A percentile compares a stretch with the other conserved stretches of the same genome.
These are phyloP conservation scores for Cephalotrichum gorgonifer DNA, from an alignment of 2,329 filamentous ascomycete species.

Conservation along the genomic window DNA sequence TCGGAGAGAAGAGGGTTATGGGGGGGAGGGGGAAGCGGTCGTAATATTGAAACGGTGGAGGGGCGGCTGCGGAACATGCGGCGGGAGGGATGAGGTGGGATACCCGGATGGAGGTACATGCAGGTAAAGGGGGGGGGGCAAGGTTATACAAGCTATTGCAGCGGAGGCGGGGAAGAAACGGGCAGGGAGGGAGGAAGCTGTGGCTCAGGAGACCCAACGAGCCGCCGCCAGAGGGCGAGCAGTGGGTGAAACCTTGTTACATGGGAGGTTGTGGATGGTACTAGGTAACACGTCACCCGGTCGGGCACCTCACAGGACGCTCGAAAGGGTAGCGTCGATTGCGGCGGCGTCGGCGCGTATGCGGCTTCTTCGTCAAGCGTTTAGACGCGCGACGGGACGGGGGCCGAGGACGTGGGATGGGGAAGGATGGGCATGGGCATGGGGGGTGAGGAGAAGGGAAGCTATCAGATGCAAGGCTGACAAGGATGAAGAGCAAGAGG, in stretches of 20 bases:
- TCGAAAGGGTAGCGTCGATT: not conserved
- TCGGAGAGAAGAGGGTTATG: not conserved
- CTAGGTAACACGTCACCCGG: constrained; percentile 5
- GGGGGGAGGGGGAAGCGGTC: not conserved
- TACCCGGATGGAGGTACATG: constrained; percentile 4
- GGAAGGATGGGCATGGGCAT: not conserved
- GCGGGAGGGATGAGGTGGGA: constrained; percentile 1
- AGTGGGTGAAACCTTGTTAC: constrained; percentile 1
- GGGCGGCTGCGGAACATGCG: not conserved
- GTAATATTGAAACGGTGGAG: constrained; percentile 3
- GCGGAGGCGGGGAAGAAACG: constrained; percentile 1
- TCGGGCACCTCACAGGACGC: constrained; percentile 1
- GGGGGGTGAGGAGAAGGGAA: not conserved
- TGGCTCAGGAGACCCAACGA: constrained; percentile 1
- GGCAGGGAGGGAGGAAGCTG: constrained; percentile 1
- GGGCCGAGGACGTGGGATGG: not conserved
- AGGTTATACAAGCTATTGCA: constrained; percentile 13
- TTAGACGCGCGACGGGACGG: not conserved
- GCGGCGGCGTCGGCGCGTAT: not conserved
- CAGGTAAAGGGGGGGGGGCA: constrained; percentile 2
- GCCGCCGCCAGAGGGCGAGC: not conserved
- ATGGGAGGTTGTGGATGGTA: not conserved
- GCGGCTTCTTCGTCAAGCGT: not conserved
- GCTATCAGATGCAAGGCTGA: not conserved
- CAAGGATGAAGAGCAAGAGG: not conserved